Base-by-base conservation (phyloP, 139 green algal genomes). In the Chlorella sorokiniana region DNA sequence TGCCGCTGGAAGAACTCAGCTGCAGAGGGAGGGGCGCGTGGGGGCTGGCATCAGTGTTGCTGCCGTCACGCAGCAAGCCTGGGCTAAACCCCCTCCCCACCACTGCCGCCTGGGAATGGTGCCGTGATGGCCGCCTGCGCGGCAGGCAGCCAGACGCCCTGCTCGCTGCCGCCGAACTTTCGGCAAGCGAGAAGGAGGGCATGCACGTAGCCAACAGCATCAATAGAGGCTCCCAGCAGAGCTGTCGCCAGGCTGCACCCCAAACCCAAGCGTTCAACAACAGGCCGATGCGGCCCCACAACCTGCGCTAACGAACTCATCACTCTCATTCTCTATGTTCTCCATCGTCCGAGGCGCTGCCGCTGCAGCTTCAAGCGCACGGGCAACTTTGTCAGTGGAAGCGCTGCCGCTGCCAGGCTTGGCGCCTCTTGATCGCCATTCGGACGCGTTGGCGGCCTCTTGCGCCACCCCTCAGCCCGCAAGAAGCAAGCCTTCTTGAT, bases 1-100 rank as follows among this genome's bases (percentile, higher is more conserved):
- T 77, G 70, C 44, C 63, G 44, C 27, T 44, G 70, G 31, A 77
- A 77, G 31, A 77, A 77, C n/a, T 77, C 70, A 16, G 70, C 70
- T 77, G 70, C 70, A 45, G 70, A 45, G 27, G 18, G 7, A 37
- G 31, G 6, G 45, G 33, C 11, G 23, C n/a, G 31, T 35, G n/a
- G 64, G 35, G 37, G 31, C 31, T 27, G 64, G 31, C 37, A 33
- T 68, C 9, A 61, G 9, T 20, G 52, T 25, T 20, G n/a, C n/a
- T n/a, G n/a, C n/a, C n/a, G n/a, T n/a, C n/a, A n/a, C n/a, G n/a
- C n/a, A n/a, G n/a, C n/a, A n/a, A n/a, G n/a, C n/a, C n/a, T n/a
- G n/a, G n/a, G n/a, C n/a, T n/a, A n/a, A n/a, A n/a, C n/a, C n/a
- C n/a, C n/a, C n/a, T n/a, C n/a, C n/a, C n/a, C n/a, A n/a, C n/a